These are phyloP conservation scores for Fusarium nodosum DNA, from an alignment of 2,329 filamentous ascomycete species.

Conservation along the genomic window DNA sequence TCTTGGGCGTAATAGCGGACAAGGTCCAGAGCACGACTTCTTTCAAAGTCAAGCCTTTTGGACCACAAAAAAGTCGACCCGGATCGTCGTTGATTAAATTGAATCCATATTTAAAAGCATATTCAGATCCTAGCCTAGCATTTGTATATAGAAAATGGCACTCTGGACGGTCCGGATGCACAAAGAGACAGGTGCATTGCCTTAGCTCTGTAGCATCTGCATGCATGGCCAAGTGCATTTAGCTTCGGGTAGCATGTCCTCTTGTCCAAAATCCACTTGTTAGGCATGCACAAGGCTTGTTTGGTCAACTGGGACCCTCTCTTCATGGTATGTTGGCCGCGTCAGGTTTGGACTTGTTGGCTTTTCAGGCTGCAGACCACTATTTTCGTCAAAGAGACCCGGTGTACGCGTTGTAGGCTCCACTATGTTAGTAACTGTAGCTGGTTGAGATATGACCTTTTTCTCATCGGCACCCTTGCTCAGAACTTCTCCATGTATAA, in stretches of 20 bases:
- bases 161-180: slow-evolving; percentile 16
- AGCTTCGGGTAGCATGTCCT: slow-evolving; percentile 35
- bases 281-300: slow-evolving; percentile 35
- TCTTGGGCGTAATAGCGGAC: slow-evolving; percentile 17
- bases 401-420: slow-evolving; percentile 24
- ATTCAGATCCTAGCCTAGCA: background rate
- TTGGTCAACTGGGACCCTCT: slow-evolving; percentile 17
- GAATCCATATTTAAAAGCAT: slow-evolving; percentile 13
- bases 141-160: background rate
- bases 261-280: slow-evolving; percentile 21
- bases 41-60: slow-evolving; percentile 19
- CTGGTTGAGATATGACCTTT: slow-evolving; percentile 27
- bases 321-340: slow-evolving; percentile 33
- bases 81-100: slow-evolving; percentile 17
- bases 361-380: slow-evolving; percentile 32
- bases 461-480: slow-evolving; percentile 25
- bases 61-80: slow-evolving; percentile 14
- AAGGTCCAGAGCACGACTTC: background rate
- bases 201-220: slow-evolving; percentile 23
- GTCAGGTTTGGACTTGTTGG: slow-evolving; percentile 29
- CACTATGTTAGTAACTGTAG: slow-evolving; percentile 23
- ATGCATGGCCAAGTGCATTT: slow-evolving; percentile 27
- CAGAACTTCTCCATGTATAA: slow-evolving; percentile 33
- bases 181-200: slow-evolving; percentile 18
- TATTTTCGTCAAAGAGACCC: slow-evolving; percentile 23